These are phyloP conservation scores for Fusarium brevicatenulatum DNA, from an alignment of 2,329 filamentous ascomycete species.

Conservation along the genomic window DNA sequence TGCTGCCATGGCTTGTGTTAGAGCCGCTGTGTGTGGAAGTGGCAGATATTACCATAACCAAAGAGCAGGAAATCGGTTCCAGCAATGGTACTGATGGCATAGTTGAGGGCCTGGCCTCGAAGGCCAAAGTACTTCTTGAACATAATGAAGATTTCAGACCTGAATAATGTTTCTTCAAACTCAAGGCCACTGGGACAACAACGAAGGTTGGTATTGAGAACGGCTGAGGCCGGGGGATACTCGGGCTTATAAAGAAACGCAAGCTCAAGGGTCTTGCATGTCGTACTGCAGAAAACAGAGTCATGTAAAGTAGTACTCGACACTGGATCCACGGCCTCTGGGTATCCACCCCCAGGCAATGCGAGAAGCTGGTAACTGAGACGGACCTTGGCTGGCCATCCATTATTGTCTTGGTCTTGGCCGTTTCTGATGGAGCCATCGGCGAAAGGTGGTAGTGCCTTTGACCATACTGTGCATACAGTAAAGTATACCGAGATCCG, in stretches of 20 bases:
- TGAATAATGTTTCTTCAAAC: not conserved
- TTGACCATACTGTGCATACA: not conserved
- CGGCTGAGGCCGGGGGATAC: conserved; percentile 5
- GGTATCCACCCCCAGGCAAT: conserved; percentile 27
- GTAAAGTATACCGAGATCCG: conserved; percentile 7
- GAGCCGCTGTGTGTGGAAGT: not conserved
- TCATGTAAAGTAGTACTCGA: conserved; percentile 26
- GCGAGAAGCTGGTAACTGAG: not conserved
- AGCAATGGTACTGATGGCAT: conserved; percentile 76
- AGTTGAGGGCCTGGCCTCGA: conserved; percentile 71
- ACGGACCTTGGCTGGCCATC: conserved; percentile 6
- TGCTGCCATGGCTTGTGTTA: not conserved
- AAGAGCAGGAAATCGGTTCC: conserved; percentile 77
- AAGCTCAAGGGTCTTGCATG: not conserved
- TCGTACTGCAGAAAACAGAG: conserved; percentile 32
- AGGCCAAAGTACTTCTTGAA: conserved; percentile 69
- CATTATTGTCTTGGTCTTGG: conserved; percentile 7
- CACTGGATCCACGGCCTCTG: conserved; percentile 27
- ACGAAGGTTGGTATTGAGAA: not conserved
- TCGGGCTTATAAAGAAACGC: conserved; percentile 34
- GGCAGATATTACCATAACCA: conserved; percentile 58
- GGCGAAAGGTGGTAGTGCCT: not conserved
- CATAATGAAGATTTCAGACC: conserved; percentile 35
- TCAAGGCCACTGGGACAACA: not conserved
- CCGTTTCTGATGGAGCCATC: conserved; percentile 14